These are phyloP conservation scores for Stylonectria norvegica DNA, from an alignment of 2,329 filamentous ascomycete species.

Conservation along the genomic window DNA sequence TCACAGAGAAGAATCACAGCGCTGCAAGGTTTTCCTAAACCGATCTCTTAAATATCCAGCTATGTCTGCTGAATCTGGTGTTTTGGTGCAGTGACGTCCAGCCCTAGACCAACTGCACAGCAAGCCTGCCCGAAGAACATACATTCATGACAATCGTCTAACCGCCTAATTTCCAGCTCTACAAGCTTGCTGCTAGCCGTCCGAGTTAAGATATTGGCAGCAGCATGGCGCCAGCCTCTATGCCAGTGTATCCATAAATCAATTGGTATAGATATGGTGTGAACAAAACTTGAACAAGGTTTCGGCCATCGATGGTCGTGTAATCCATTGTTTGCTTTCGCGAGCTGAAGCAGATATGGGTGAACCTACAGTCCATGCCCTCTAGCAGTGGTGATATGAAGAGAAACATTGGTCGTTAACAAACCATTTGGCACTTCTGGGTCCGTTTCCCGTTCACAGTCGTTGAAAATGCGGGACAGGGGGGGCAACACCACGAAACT, in stretches of 20 bases:
- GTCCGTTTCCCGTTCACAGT: neutral
- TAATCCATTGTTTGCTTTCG: too few species aligned
- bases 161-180: conserved; percentile 50
- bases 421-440: conserved; percentile 21
- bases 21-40: conserved; percentile 51
- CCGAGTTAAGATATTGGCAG: conserved; percentile 43
- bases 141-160: conserved; percentile 50
- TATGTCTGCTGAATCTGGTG: conserved; percentile 49
- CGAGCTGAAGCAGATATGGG: too few species aligned
- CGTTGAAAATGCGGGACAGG: neutral
- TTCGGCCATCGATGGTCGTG: conserved; percentile 59
- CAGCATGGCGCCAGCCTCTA: conserved; percentile 40
- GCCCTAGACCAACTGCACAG: conserved; percentile 50
- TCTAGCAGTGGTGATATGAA: too few species aligned
- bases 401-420: conserved; percentile 54
- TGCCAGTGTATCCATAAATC: conserved; percentile 41
- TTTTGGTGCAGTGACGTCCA: conserved; percentile 48
- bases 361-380: too few species aligned
- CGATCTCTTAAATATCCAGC: conserved; percentile 51
- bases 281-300: conserved; percentile 54
- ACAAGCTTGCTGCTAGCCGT: conserved; percentile 47
- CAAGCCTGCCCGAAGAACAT: conserved; percentile 52
- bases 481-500: neutral
- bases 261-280: conserved; percentile 47
- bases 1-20: conserved; percentile 30